A percentile compares a stretch with the other conserved stretches of the same genome.
These are phyloP conservation scores for Pseudopyrenochaeta lycopersici DNA, from an alignment of 2,329 filamentous ascomycete genomes.

Conservation along the genomic window DNA sequence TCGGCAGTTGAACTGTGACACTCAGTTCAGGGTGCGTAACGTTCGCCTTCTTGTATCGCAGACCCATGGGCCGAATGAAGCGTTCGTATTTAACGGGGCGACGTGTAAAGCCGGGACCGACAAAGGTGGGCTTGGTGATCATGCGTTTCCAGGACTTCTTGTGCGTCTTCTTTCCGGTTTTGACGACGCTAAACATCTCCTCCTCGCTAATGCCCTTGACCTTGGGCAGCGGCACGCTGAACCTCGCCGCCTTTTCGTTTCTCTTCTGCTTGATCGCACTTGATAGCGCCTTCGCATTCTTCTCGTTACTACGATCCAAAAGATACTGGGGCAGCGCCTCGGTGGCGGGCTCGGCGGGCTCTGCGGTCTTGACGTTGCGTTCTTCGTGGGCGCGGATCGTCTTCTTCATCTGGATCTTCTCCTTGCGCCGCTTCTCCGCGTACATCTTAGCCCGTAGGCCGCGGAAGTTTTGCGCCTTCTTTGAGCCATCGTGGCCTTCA, in stretches of 20 bases:
- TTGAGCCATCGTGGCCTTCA: slow-evolving; percentile 85
- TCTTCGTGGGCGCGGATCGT: slow-evolving; percentile 89
- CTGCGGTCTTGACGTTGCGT: slow-evolving; percentile 88
- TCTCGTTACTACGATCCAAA: slow-evolving; percentile 79
- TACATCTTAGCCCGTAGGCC: slow-evolving; percentile 92
- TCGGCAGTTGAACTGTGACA: slow-evolving; percentile 82
- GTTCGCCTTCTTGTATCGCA: slow-evolving; percentile 81
- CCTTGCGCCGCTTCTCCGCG: slow-evolving; percentile 90
- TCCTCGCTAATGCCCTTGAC: slow-evolving; percentile 93
- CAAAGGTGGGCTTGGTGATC: slow-evolving; percentile 87
- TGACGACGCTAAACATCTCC: slow-evolving; percentile 95
- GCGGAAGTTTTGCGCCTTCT: slow-evolving; percentile 91
- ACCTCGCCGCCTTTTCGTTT: slow-evolving; percentile 87
- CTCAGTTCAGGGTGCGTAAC: slow-evolving; percentile 79
- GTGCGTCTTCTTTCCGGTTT: slow-evolving; percentile 84
- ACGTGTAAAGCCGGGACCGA: slow-evolving; percentile 88
- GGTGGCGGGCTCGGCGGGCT: slow-evolving; percentile 78
- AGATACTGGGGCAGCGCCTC: slow-evolving; percentile 92
- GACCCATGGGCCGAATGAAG: slow-evolving; percentile 64
- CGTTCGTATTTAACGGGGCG: slow-evolving; percentile 78
- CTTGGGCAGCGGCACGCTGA: slow-evolving; percentile 90
- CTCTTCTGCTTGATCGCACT: slow-evolving; percentile 96
- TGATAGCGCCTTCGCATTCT: slow-evolving; percentile 77
- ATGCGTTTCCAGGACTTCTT: slow-evolving; percentile 83
- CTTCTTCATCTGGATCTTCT: slow-evolving; percentile 71